A percentile compares a stretch with the other conserved stretches of the same genome.
phyloP scores from a whole-genome alignment of 768 basidiomycete species.

The Amanita exitialis region DNA sequence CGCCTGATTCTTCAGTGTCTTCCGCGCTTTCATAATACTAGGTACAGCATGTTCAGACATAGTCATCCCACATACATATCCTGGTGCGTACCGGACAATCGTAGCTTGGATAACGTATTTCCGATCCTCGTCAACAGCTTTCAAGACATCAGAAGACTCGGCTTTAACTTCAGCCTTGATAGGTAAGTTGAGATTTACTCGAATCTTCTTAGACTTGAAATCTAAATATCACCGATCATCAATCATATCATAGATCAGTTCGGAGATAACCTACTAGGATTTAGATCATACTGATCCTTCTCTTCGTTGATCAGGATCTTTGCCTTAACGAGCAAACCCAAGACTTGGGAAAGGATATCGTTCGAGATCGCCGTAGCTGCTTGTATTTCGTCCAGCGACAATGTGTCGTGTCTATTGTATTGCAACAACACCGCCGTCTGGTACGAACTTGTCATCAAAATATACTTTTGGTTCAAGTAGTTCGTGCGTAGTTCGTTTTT shows the following conservation, averaged over 20 bases:
- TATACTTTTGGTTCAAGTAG: slow-evolving; percentile 92
- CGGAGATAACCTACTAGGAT: slow-evolving; percentile 40
- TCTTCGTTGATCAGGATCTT: slow-evolving; percentile 88
- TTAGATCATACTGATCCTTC: slow-evolving; percentile 84
- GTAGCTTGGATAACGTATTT: slow-evolving; percentile 95
- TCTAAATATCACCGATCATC: slow-evolving; percentile 25
- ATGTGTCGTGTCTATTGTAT: slow-evolving; percentile 87
- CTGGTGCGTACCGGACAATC: slow-evolving; percentile 58
- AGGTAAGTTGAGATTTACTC: slow-evolving; percentile 83
- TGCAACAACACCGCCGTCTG: slow-evolving; percentile 96
- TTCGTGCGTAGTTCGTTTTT: slow-evolving; percentile 96
- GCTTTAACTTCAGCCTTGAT: slow-evolving; percentile 94
- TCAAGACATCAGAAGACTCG: slow-evolving; percentile 81
- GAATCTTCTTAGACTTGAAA: slow-evolving; percentile 91
- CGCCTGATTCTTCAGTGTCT: slow-evolving; percentile 90
- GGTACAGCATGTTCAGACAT: neutral
- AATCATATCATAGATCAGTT: neutral
- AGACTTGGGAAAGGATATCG: slow-evolving; percentile 66
- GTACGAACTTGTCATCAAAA: slow-evolving; percentile 92
- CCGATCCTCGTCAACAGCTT: slow-evolving; percentile 93
- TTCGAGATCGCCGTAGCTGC: slow-evolving; percentile 74
- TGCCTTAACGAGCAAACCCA: slow-evolving; percentile 72
- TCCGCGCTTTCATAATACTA: slow-evolving; percentile 92
- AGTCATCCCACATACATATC: neutral
- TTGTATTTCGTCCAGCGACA: slow-evolving; percentile 72